Conservation (phyloP, 1,139 yeast genomes). For the Saccharomycopsis hybrid region DNA sequence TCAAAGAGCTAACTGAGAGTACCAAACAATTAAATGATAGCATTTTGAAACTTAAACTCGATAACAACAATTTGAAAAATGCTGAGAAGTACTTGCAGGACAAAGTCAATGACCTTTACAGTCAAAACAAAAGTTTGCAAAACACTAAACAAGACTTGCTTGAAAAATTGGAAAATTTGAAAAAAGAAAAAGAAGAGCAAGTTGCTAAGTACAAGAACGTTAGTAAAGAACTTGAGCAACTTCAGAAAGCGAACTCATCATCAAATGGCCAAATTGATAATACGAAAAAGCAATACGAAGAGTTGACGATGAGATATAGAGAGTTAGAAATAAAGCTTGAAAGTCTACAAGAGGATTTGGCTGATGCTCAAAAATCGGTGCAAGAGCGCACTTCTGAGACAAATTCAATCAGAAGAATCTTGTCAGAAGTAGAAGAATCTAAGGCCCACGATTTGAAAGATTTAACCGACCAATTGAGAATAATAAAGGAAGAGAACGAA, state of each 20-base stretch:
- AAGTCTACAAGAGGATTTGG: slow-evolving; percentile 70
- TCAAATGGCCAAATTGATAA: slow-evolving; percentile 53
- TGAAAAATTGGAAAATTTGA: slow-evolving; percentile 21
- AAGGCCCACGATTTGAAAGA: slow-evolving; percentile 44
- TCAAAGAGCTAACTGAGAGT: slow-evolving; percentile 23
- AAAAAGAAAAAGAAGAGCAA: slow-evolving; percentile 16
- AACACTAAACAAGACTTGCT: slow-evolving; percentile 29
- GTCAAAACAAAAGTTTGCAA: slow-evolving; percentile 25
- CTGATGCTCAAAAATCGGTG: slow-evolving; percentile 62
- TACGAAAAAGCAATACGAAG: slow-evolving; percentile 71
- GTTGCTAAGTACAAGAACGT: slow-evolving; percentile 23
- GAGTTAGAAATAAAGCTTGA: slow-evolving; percentile 60
- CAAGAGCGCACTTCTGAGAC: slow-evolving; percentile 81
- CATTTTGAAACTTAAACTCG: slow-evolving; percentile 22
- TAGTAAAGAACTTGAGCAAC: slow-evolving; percentile 28
- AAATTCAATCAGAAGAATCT: slow-evolving; percentile 59
- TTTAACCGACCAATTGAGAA: slow-evolving; percentile 36
- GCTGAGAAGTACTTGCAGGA: slow-evolving; percentile 25
- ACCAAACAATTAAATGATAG: slow-evolving; percentile 24
- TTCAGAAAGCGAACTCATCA: slow-evolving; percentile 28
- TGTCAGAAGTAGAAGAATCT: slow-evolving; percentile 62
- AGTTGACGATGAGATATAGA: slow-evolving; percentile 56
- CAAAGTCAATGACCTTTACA: slow-evolving; percentile 5
- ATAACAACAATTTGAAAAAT: slow-evolving; percentile 21
- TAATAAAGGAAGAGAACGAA: slow-evolving; percentile 51